Percentiles rank a stretch among this genome's conserved stretches.
These are phyloP conservation scores for Rubus parviflorus DNA, from an alignment of 306 rosid species.

Conservation along the genomic window DNA sequence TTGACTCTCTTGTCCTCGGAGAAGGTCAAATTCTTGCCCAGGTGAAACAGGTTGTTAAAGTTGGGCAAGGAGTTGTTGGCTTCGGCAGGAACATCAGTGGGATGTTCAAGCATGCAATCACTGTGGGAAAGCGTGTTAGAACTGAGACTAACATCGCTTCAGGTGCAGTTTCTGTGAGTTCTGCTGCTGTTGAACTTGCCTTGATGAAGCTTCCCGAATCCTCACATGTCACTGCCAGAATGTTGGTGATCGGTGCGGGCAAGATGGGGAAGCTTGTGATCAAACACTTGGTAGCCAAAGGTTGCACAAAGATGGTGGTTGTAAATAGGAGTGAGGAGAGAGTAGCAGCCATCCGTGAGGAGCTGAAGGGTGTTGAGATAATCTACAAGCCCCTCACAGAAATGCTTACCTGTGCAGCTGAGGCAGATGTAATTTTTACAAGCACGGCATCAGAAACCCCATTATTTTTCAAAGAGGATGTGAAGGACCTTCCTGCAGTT, in stretches of 20 bases:
- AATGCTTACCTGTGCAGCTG: conserved; percentile 65
- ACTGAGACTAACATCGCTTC: conserved; percentile 94
- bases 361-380: conserved; percentile 66
- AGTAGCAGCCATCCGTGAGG: conserved; percentile 75
- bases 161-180: conserved; percentile 99
- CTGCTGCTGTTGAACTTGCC: conserved; percentile 96
- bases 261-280: conserved; percentile 99
- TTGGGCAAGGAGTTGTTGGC: conserved; percentile 93
- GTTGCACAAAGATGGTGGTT: conserved; percentile 82
- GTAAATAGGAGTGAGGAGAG: conserved; percentile 89
- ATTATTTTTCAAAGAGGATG: conserved; percentile 68
- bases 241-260: conserved; percentile 93
- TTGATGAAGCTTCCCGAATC: conserved; percentile 81
- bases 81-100: conserved; percentile 96
- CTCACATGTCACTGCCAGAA: conserved; percentile 62
- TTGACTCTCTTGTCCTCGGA: conserved; percentile 97
- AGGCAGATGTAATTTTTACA: conserved; percentile 85
- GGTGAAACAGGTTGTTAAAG: conserved; percentile 97
- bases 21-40: conserved; percentile 99
- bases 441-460: conserved; percentile 94
- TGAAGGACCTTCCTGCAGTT: conserved; percentile 68
- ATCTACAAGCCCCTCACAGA: conserved; percentile 86
- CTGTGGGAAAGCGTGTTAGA: conserved; percentile 97
- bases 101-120: conserved; percentile 93
- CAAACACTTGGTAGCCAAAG: conserved; percentile 93